Percentiles rank a stretch among this genome's conserved stretches.
phyloP scores from a whole-genome alignment of 139 green algal species.

The Edaphochlamys debaryana region DNA sequence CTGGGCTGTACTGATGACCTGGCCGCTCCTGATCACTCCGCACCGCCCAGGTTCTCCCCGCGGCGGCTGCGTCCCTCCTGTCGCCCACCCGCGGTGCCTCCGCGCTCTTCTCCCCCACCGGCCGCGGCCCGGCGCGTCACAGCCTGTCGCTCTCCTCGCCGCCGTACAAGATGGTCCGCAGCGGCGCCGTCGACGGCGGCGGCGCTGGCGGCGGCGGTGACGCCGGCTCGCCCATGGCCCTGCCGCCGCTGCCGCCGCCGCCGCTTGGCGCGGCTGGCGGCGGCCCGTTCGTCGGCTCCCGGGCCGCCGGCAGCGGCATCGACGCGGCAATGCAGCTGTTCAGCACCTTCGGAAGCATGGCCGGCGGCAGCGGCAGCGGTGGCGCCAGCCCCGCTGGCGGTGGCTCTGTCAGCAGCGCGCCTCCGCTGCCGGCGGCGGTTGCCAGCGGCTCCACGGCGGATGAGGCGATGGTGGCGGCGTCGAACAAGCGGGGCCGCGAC shows the following conservation, averaged over 20 bases:
- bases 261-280: not conserved
- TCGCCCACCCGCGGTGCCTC: not conserved
- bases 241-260: too few species aligned
- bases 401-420: not conserved
- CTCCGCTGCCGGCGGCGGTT: not conserved
- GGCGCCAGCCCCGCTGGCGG: too few species aligned
- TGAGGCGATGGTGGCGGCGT: too few species aligned
- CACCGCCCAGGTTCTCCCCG: not conserved
- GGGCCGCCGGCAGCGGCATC: not conserved
- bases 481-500: too few species aligned
- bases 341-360: slow-evolving; percentile 1
- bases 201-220: not conserved
- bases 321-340: slow-evolving; percentile 33
- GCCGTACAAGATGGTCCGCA: slow-evolving; percentile 28
- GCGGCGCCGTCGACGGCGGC: not conserved
- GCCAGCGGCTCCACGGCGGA: too few species aligned
- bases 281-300: too few species aligned
- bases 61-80: slow-evolving; percentile 29
- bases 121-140: slow-evolving; percentile 11
- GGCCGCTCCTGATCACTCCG: too few species aligned
- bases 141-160: slow-evolving; percentile 1
- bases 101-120: slow-evolving; percentile 8
- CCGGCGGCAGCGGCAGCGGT: not conserved
- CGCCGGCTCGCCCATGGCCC: too few species aligned
- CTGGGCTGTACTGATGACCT: too few species aligned